A percentile compares a stretch with the other conserved stretches of the same genome.
These are phyloP conservation scores for Penicillium sp. DNA, from an alignment of 2,329 filamentous ascomycete genomes.

Conservation along the genomic window DNA sequence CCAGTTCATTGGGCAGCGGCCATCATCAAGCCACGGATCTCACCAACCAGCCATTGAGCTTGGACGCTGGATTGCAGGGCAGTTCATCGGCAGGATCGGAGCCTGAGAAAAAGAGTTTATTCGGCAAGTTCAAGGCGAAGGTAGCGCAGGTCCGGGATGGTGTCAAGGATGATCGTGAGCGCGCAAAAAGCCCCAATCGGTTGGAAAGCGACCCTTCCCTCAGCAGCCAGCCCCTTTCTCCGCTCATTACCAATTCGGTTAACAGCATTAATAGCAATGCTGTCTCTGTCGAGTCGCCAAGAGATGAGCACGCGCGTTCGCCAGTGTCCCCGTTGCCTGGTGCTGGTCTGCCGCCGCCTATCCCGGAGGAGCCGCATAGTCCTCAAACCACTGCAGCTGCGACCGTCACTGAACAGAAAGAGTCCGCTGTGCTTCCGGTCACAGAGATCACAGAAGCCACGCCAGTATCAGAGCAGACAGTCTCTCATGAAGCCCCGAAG, in stretches of 20 bases:
- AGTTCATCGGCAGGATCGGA: slow-evolving; percentile 33
- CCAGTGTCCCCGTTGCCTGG: slow-evolving; percentile 31
- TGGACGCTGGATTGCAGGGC: slow-evolving; percentile 40
- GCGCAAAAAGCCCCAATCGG: slow-evolving; percentile 50
- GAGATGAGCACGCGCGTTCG: slow-evolving; percentile 24
- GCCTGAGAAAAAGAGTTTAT: slow-evolving; percentile 56
- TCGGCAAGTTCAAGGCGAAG: slow-evolving; percentile 64
- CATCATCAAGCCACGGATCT: slow-evolving; percentile 43
- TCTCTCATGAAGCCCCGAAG: neutral
- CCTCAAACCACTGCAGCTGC: slow-evolving; percentile 23
- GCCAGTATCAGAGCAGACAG: neutral
- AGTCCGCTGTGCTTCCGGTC: neutral
- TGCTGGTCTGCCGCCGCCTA: slow-evolving; percentile 32
- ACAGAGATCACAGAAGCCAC: neutral
- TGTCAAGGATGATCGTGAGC: slow-evolving; percentile 53
- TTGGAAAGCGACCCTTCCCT: slow-evolving; percentile 34
- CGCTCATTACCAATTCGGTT: slow-evolving; percentile 23
- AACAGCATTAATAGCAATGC: slow-evolving; percentile 22
- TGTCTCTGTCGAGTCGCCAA: slow-evolving; percentile 24
- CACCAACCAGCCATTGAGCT: slow-evolving; percentile 34
- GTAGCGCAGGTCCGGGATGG: slow-evolving; percentile 54
- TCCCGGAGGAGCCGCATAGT: slow-evolving; percentile 35
- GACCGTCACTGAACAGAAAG: slow-evolving; percentile 8
- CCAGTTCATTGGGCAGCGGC: slow-evolving; percentile 64
- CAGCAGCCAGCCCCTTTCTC: slow-evolving; percentile 37